Percentiles rank a stretch among this genome's conserved stretches.
phyloP scores from a whole-genome alignment of 768 basidiomycete genomes.

The Mycena capillaripes region DNA sequence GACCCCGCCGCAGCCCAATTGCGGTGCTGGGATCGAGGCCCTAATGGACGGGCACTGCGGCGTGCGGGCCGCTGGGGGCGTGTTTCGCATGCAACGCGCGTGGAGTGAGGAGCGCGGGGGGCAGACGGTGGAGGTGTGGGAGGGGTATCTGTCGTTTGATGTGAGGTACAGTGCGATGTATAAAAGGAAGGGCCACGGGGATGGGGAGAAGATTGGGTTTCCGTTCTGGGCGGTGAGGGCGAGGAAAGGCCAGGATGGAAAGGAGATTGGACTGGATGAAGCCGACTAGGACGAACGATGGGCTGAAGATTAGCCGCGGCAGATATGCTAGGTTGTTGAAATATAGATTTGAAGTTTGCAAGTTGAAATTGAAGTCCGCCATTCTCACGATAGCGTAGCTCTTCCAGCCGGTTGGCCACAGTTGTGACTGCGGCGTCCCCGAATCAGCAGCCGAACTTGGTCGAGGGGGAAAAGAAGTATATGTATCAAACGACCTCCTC shows the following conservation, averaged over 20 bases:
- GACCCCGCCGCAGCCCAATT: slow-evolving; percentile 35
- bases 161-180: slow-evolving; percentile 51
- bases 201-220: slow-evolving; percentile 44
- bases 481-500: no score
- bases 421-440: no score
- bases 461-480: no score
- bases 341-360: no score
- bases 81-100: slow-evolving; percentile 51
- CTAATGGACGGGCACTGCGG: slow-evolving; percentile 45
- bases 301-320: no score
- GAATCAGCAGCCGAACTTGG: no score
- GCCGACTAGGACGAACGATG: no score
- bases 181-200: slow-evolving; percentile 50
- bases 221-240: slow-evolving; percentile 56
- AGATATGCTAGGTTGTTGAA: no score
- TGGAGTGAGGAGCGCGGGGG: slow-evolving; percentile 43
- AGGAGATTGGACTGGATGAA: slow-evolving; percentile 52
- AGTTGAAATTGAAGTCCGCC: no score
- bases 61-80: slow-evolving; percentile 48
- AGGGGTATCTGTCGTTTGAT: slow-evolving; percentile 53
- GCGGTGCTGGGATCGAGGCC: slow-evolving; percentile 44
- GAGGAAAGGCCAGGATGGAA: slow-evolving; percentile 47
- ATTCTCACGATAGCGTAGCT: no score
- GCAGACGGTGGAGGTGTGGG: slow-evolving; percentile 48
- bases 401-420: no score